These are phyloP conservation scores for Fusarium xyrophilum DNA, from an alignment of 2,329 filamentous ascomycete genomes.

Conservation along the genomic window DNA sequence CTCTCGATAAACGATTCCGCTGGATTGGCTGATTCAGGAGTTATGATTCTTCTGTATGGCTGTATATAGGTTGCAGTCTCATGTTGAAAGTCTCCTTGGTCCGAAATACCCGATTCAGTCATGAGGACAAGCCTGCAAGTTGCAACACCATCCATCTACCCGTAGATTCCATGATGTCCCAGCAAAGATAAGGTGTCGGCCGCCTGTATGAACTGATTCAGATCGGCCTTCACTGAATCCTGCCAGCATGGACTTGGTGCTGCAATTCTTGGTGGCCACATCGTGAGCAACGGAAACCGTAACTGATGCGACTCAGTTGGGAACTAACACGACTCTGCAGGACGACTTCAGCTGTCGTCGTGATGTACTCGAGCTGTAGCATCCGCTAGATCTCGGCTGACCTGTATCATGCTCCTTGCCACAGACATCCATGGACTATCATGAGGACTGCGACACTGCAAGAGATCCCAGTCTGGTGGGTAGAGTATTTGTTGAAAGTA, in stretches of 20 bases:
- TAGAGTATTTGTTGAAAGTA: neutral
- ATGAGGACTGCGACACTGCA: neutral
- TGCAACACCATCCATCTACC: too few species aligned
- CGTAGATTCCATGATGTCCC: rapidly evolving
- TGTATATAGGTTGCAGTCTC: neutral
- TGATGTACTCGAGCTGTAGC: neutral
- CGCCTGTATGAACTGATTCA: rapidly evolving
- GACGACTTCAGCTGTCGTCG: too few species aligned
- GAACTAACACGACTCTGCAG: neutral
- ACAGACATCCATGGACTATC: rapidly evolving
- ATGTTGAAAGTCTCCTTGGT: too few species aligned
- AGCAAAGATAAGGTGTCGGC: neutral
- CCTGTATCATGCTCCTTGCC: neutral
- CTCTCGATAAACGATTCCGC: too few species aligned
- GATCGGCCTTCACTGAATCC: neutral
- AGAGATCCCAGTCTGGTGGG: neutral
- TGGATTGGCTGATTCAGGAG: neutral
- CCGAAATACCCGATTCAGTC: neutral
- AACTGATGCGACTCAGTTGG: neutral
- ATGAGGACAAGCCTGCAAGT: neutral
- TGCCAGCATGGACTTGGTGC: neutral
- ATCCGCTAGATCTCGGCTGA: neutral
- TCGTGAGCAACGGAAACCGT: neutral
- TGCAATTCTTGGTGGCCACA: neutral
- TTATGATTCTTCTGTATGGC: neutral